These are phyloP conservation scores for Phlegmacium glaucopus DNA, from an alignment of 768 basidiomycete species.

Conservation along the genomic window DNA sequence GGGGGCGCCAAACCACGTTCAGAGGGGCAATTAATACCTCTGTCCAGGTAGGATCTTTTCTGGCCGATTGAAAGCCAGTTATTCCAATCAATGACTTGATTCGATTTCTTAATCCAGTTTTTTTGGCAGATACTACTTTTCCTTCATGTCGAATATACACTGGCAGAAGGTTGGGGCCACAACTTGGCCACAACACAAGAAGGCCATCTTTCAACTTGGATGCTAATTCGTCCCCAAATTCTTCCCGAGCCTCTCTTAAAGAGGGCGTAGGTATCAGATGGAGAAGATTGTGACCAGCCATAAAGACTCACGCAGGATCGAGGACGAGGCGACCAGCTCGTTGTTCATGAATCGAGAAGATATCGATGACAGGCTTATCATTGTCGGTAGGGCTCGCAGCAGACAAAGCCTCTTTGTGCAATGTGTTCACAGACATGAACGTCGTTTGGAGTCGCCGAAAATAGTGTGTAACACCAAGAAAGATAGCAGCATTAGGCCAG, in stretches of 20 bases:
- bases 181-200: too few species aligned
- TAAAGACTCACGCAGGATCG: constrained; percentile 49
- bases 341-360: constrained; percentile 51
- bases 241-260: constrained; percentile 57
- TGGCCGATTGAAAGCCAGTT: constrained; percentile 55
- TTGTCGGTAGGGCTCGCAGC: too few species aligned
- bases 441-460: too few species aligned
- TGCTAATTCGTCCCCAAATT: too few species aligned
- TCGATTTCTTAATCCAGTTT: constrained; percentile 43
- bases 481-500: too few species aligned
- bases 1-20: constrained; percentile 60
- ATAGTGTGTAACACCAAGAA: too few species aligned
- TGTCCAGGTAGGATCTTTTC: constrained; percentile 50
- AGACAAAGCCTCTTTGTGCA: too few species aligned
- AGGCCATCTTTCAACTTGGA: too few species aligned
- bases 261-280: neutral
- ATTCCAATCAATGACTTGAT: constrained; percentile 62
- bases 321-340: constrained; percentile 56
- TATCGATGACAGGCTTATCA: constrained; percentile 27
- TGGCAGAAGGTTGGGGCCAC: too few species aligned
- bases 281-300: neutral
- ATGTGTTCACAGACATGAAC: too few species aligned
- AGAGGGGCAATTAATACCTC: constrained; percentile 43
- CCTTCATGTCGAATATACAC: constrained; percentile 59
- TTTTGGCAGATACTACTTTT: constrained; percentile 41